Evolutionary conservation across 2,329 filamentous ascomycete species (phyloP), one percentile per base, ranked within the genome.

Genomic region (Aspergillus bombycis): DNA sequence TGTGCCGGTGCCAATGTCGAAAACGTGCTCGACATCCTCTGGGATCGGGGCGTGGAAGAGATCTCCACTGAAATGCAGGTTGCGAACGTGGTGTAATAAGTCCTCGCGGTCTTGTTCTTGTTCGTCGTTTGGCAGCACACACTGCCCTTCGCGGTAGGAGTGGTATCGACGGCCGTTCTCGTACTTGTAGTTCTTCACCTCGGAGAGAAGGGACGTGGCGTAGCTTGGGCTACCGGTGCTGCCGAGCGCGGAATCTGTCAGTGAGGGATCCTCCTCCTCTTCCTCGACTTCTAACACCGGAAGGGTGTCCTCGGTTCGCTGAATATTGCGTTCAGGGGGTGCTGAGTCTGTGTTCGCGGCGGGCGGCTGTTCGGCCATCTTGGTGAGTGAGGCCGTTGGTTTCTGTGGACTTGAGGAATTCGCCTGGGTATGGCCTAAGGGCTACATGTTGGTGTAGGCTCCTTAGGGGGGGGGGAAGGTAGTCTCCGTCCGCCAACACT

Each of bases 81-180:
- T 52, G 7, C 48, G 48, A 19, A 52, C 48, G 16, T 52, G 48
- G 28, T 52, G 48, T n/a, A 52, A 12, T 32, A 52, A 19, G 10
- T 52, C 48, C 28, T 52, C 48, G 19, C 48, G 48, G 19, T 52
- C 48, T 12, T 52, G 48, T 11, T 52, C 48, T 32, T 52, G 48
- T 21, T 52, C 48, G 19, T 52, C 48, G 9, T 52, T 52, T 5
- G 48, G 48, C 3, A 52, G 28, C 16, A 52, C 48, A 12, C 48
- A 52, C 19, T 52, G 48, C 16, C 48, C 48, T 32, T 21, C 48
- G 4, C 48, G 48, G 4, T 52, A 52, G 19, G 48, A 52, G 48
- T 52, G 48, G 19, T 52, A 52, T n/a, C 48, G 48, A 21, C 48
- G 48, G 48, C 48, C 48, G 19, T 52, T 52, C 48, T 52, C 48